Percentiles rank a stretch among this genome's conserved stretches.
phyloP scores from a whole-genome alignment of 805 yeast genomes.

The Saccharomycopsis javanensis region DNA sequence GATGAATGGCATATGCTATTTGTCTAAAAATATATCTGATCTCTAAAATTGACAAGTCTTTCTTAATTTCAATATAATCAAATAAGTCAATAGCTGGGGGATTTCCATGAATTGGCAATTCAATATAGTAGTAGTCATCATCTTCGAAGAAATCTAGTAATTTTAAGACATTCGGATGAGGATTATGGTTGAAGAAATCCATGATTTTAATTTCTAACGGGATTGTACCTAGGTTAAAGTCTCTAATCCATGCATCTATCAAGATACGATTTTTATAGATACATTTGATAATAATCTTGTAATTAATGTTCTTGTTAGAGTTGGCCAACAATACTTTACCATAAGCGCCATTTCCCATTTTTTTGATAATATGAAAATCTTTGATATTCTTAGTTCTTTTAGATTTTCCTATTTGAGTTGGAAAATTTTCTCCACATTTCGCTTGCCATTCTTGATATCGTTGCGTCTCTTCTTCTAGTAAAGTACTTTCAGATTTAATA shows the following conservation, averaged over 20 bases:
- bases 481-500: constrained; percentile 32
- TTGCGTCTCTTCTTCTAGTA: constrained; percentile 38
- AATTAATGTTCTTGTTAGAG: constrained; percentile 50
- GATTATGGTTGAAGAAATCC: constrained; percentile 65
- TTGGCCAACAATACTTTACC: constrained; percentile 83
- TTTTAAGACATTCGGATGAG: constrained; percentile 81
- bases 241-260: constrained; percentile 97
- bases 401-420: constrained; percentile 48
- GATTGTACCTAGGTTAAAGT: constrained; percentile 80
- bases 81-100: constrained; percentile 90
- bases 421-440: constrained; percentile 28
- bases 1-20: constrained; percentile 65
- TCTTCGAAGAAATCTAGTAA: constrained; percentile 91
- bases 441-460: constrained; percentile 30
- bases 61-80: constrained; percentile 80
- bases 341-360: constrained; percentile 94
- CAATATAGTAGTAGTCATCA: constrained; percentile 78
- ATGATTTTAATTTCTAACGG: constrained; percentile 95
- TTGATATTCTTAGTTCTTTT: constrained; percentile 62
- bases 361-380: constrained; percentile 62
- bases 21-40: constrained; percentile 72
- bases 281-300: constrained; percentile 73
- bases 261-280: constrained; percentile 86
- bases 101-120: constrained; percentile 81
- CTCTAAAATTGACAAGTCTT: constrained; percentile 71